Evolutionary conservation across 768 basidiomycete species (phyloP).

Genomic region (Suillus ampliporus): DNA sequence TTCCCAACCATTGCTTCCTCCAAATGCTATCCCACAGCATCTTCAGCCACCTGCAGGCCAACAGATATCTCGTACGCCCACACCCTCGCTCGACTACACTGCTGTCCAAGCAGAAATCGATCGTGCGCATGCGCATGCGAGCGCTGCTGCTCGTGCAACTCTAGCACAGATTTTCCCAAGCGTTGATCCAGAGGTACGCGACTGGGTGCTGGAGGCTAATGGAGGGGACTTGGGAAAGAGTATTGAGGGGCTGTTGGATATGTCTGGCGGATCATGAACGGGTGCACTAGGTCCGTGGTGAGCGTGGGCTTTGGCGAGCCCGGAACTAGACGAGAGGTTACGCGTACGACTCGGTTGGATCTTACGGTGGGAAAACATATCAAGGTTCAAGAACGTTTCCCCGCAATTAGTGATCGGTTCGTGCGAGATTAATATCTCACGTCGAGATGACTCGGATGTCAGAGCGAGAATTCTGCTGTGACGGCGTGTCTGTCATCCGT

Average conservation of each 20-base stretch:
- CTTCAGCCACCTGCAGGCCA: slow-evolving; percentile 52
- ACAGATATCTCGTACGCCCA: slow-evolving; percentile 71
- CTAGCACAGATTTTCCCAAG: slow-evolving; percentile 88
- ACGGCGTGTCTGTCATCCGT: neutral
- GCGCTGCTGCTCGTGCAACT: slow-evolving; percentile 74
- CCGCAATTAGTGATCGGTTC: neutral
- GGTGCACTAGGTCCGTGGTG: neutral
- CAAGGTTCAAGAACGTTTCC: neutral
- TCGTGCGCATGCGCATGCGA: slow-evolving; percentile 73
- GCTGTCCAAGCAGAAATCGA: slow-evolving; percentile 82
- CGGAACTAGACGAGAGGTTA: neutral
- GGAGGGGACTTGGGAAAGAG: slow-evolving; percentile 88
- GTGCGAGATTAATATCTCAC: neutral
- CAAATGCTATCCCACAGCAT: slow-evolving; percentile 33
- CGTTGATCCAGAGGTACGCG: slow-evolving; percentile 82
- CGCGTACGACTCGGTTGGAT: too few species aligned
- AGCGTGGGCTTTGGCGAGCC: neutral
- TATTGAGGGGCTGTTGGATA: slow-evolving; percentile 85
- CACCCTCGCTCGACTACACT: slow-evolving; percentile 69
- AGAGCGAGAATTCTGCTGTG: neutral
- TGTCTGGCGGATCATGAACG: slow-evolving; percentile 36
- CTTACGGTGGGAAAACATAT: neutral
- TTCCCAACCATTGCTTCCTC: slow-evolving; percentile 41
- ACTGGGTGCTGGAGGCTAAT: slow-evolving; percentile 90
- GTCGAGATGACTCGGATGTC: neutral